These are phyloP conservation scores for Neurospora sp. DNA, from an alignment of 495 filamentous ascomycete genomes.

Conservation along the genomic window DNA sequence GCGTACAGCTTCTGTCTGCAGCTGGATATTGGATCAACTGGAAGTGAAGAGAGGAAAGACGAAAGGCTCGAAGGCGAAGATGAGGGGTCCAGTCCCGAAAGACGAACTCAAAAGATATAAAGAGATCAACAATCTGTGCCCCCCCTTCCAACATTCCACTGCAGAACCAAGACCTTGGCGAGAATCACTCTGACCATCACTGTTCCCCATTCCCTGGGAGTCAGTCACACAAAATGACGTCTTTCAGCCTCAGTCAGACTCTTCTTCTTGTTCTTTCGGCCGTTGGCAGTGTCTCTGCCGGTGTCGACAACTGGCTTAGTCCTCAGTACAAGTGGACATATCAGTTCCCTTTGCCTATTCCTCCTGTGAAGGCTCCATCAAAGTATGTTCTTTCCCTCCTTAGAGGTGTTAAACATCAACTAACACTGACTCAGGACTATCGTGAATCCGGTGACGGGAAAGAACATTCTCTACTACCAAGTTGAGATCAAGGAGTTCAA, in stretches of 20 bases:
- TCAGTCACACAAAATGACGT: not conserved
- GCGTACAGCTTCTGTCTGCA: not conserved
- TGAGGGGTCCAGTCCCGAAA: not conserved
- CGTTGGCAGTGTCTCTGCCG: not conserved
- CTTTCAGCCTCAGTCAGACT: not conserved
- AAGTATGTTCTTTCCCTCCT: slow-evolving; percentile 18
- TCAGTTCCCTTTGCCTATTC: slow-evolving; percentile 37
- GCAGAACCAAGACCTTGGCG: not conserved
- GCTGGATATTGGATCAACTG: not conserved
- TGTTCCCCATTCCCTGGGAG: not conserved
- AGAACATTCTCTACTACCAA: slow-evolving; percentile 32
- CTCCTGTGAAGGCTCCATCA: slow-evolving; percentile 32
- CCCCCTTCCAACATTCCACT: not conserved
- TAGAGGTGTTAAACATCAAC: not conserved
- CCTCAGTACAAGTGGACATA: slow-evolving; percentile 34
- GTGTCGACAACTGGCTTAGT: slow-evolving; percentile 12
- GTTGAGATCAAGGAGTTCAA: slow-evolving; percentile 37
- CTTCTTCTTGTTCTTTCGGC: not conserved
- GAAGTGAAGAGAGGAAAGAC: not conserved
- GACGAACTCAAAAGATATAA: not conserved
- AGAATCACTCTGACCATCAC: not conserved
- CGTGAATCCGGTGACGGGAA: slow-evolving; percentile 20
- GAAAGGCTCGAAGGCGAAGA: not conserved
- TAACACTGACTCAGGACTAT: slow-evolving; percentile 9
- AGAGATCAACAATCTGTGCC: not conserved